A percentile compares a stretch with the other conserved stretches of the same genome.
These are phyloP conservation scores for Talaromyces albobiverticillius DNA, from an alignment of 2,329 filamentous ascomycete species.

Conservation along the genomic window DNA sequence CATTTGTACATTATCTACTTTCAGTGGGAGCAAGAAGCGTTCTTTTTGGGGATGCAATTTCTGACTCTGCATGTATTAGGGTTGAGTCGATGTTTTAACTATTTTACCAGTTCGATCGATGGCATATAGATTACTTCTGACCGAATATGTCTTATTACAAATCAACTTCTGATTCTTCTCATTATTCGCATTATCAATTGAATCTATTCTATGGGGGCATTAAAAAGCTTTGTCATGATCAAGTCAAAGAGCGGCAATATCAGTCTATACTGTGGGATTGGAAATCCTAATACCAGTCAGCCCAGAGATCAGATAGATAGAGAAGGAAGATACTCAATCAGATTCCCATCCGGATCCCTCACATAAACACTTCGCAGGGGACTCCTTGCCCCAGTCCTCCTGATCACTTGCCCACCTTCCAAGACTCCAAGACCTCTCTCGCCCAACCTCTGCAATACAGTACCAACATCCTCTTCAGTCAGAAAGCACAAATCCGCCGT, in stretches of 20 bases:
- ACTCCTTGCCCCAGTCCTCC: slow-evolving; percentile 56
- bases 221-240: neutral
- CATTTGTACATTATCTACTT: slow-evolving; percentile 17
- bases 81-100: slow-evolving; percentile 10
- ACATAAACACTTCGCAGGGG: slow-evolving; percentile 58
- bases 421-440: slow-evolving; percentile 46
- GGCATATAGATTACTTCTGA: slow-evolving; percentile 14
- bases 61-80: slow-evolving; percentile 8
- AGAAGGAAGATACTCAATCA: slow-evolving; percentile 52
- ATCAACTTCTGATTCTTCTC: neutral
- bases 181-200: neutral
- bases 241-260: neutral
- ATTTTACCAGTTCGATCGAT: slow-evolving; percentile 5
- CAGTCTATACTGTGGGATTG: slow-evolving; percentile 13
- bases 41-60: slow-evolving; percentile 10
- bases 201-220: too few species aligned
- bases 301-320: neutral
- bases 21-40: slow-evolving; percentile 15
- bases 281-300: slow-evolving; percentile 14
- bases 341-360: slow-evolving; percentile 60
- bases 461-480: slow-evolving; percentile 50
- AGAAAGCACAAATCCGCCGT: slow-evolving; percentile 62
- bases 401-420: slow-evolving; percentile 48
- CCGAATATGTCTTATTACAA: slow-evolving; percentile 12
- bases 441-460: slow-evolving; percentile 38